phyloP scores from a whole-genome alignment of 2,329 filamentous ascomycete genomes.

The Apiospora rasikravindrae region DNA sequence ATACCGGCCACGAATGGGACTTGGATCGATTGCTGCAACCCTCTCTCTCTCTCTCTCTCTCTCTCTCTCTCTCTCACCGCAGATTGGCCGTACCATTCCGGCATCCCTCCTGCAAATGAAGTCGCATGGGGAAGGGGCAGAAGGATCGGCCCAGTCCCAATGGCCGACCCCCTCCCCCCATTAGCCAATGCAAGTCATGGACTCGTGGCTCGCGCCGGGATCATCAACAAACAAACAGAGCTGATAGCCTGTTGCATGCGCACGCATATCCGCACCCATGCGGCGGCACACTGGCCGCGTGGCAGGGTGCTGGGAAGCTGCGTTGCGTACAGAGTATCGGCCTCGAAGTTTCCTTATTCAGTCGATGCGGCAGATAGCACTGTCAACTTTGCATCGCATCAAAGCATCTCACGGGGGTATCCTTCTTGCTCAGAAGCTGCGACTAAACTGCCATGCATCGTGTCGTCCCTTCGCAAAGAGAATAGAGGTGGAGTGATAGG shows the following conservation, averaged over 20 bases:
- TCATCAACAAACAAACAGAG: neutral
- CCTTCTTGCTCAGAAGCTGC: neutral
- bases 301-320: conserved; percentile 2
- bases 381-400: neutral
- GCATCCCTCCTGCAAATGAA: neutral
- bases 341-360: conserved; percentile 11
- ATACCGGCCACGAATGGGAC: neutral
- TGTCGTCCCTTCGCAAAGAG: neutral
- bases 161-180: too few relatives aligned
- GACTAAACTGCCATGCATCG: neutral
- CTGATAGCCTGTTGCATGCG: neutral
- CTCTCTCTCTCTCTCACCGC: neutral
- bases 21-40: neutral
- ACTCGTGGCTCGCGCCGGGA: neutral
- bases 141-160: too few relatives aligned
- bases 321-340: neutral
- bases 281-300: neutral
- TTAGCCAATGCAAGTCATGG: neutral
- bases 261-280: too few relatives aligned
- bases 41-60: neutral
- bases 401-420: neutral
- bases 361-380: neutral
- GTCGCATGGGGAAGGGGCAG: too few relatives aligned
- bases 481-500: neutral
- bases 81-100: neutral